A percentile compares a stretch with the other conserved stretches of the same genome.
Evolutionary conservation across 2,329 filamentous ascomycete genomes (phyloP).

Genomic region (Sporothrix pallida): DNA sequence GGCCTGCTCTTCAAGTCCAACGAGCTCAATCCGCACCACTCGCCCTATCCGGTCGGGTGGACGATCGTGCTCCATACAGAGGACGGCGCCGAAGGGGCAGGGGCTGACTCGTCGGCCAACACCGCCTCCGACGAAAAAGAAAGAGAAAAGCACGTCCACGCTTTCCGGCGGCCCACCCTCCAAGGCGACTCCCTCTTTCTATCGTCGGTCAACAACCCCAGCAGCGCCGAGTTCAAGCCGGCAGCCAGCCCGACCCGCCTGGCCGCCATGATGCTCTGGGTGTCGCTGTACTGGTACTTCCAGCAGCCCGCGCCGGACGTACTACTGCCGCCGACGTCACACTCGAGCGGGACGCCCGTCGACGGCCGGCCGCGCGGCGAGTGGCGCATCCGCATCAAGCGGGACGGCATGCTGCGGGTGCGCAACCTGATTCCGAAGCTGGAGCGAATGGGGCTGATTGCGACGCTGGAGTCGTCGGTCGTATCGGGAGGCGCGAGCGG

Average conservation of each 20-base stretch:
- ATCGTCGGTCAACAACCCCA: slow-evolving; percentile 86
- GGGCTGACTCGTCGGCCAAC: too few relatives aligned
- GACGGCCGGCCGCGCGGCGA: slow-evolving; percentile 78
- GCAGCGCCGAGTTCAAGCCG: slow-evolving; percentile 78
- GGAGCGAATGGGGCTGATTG: slow-evolving; percentile 88
- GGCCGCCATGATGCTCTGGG: slow-evolving; percentile 96
- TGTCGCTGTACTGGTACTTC: slow-evolving; percentile 96
- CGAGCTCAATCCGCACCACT: slow-evolving; percentile 70
- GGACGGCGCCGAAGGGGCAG: slow-evolving; percentile 41
- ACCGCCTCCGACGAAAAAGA: too few relatives aligned
- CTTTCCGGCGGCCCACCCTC: slow-evolving; percentile 77
- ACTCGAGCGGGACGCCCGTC: slow-evolving; percentile 68
- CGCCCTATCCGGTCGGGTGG: slow-evolving; percentile 84
- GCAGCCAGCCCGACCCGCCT: slow-evolving; percentile 81
- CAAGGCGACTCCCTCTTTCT: slow-evolving; percentile 85
- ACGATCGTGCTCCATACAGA: slow-evolving; percentile 83
- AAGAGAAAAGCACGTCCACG: slow-evolving; percentile 56
- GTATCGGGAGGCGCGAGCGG: slow-evolving; percentile 50
- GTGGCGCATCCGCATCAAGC: slow-evolving; percentile 83
- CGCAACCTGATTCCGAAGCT: slow-evolving; percentile 86
- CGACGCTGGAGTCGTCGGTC: slow-evolving; percentile 75
- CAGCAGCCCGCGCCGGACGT: slow-evolving; percentile 78
- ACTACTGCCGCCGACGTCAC: slow-evolving; percentile 61
- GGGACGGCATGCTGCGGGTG: slow-evolving; percentile 86
- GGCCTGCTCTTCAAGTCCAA: slow-evolving; percentile 88